A percentile compares a stretch with the other conserved stretches of the same genome.
These are phyloP conservation scores for Lantana camara DNA, from an alignment of 257 asterid species.

Conservation along the genomic window DNA sequence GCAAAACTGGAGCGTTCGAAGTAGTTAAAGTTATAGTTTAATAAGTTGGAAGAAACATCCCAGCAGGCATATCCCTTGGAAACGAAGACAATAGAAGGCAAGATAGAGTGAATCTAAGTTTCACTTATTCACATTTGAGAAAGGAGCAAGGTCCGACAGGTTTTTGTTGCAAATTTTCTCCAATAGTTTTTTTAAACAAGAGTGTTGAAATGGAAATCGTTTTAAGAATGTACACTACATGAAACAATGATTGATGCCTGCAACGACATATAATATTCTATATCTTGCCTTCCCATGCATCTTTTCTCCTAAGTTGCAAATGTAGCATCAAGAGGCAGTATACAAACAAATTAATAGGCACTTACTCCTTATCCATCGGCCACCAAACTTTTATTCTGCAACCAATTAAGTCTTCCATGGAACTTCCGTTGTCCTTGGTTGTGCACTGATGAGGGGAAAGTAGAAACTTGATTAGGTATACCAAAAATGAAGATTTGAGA, in stretches of 20 bases:
- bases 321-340: slow-evolving; percentile 20
- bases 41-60: slow-evolving; percentile 12
- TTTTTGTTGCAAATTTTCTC: neutral
- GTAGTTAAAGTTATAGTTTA: slow-evolving; percentile 6
- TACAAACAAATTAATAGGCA: slow-evolving; percentile 32
- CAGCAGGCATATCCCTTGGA: slow-evolving; percentile 9
- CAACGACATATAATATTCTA: slow-evolving; percentile 16
- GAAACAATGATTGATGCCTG: slow-evolving; percentile 16
- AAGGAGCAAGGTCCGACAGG: neutral
- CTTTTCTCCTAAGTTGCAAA: slow-evolving; percentile 11
- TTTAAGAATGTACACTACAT: slow-evolving; percentile 15
- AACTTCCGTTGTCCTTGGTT: slow-evolving; percentile 55
- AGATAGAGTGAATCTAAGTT: neutral
- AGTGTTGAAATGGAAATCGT: slow-evolving; percentile 9
- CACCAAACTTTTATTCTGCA: slow-evolving; percentile 96
- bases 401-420: slow-evolving; percentile 69
- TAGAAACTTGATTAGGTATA: slow-evolving; percentile 17
- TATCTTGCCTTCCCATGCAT: neutral
- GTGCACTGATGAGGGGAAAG: slow-evolving; percentile 52
- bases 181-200: neutral
- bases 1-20: slow-evolving; percentile 9
- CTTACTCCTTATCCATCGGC: slow-evolving; percentile 99
- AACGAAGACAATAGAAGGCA: neutral
- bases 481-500: slow-evolving; percentile 16
- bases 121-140: slow-evolving; percentile 10